Evolutionary conservation across 371 early-diverging fungal genomes (phyloP).

Genomic region (Rhizopus sp.): DNA sequence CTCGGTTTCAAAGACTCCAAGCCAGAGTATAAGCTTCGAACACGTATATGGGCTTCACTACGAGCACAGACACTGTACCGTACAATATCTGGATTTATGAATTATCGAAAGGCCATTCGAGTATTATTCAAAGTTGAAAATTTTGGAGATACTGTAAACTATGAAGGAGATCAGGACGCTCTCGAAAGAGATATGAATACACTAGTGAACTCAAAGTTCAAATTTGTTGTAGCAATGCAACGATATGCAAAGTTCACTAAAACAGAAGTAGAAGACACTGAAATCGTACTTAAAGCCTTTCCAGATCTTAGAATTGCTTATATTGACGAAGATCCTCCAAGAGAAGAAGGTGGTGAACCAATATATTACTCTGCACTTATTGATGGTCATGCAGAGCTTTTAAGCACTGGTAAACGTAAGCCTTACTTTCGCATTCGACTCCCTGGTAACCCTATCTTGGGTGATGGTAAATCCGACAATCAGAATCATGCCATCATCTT

Average conservation of each 20-base stretch:
- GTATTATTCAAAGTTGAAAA: constrained; percentile 83
- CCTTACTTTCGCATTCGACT: constrained; percentile 78
- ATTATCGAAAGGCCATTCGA: constrained; percentile 84
- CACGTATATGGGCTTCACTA: constrained; percentile 90
- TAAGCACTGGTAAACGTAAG: constrained; percentile 68
- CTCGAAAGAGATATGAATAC: constrained; percentile 72
- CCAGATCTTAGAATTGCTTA: constrained; percentile 85
- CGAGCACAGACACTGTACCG: constrained; percentile 89
- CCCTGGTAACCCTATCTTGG: constrained; percentile 88
- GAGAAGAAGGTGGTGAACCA: constrained; percentile 53
- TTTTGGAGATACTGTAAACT: constrained; percentile 69
- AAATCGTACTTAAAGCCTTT: constrained; percentile 76
- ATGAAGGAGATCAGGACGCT: constrained; percentile 61
- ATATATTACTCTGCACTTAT: constrained; percentile 74
- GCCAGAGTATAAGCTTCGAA: constrained; percentile 82
- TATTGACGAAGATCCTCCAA: constrained; percentile 67
- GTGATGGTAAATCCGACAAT: constrained; percentile 92
- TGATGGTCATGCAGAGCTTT: constrained; percentile 70
- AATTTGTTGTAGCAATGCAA: constrained; percentile 89
- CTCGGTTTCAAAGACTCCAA: constrained; percentile 83
- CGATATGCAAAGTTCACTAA: constrained; percentile 76
- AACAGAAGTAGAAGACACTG: constrained; percentile 78
- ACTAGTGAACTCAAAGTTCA: constrained; percentile 78
- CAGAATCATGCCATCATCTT: constrained; percentile 88
- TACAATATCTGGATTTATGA: constrained; percentile 90